These are phyloP conservation scores for Oryza glumipatula DNA, from an alignment of 176 grass and related monocot genomes.

Conservation along the genomic window DNA sequence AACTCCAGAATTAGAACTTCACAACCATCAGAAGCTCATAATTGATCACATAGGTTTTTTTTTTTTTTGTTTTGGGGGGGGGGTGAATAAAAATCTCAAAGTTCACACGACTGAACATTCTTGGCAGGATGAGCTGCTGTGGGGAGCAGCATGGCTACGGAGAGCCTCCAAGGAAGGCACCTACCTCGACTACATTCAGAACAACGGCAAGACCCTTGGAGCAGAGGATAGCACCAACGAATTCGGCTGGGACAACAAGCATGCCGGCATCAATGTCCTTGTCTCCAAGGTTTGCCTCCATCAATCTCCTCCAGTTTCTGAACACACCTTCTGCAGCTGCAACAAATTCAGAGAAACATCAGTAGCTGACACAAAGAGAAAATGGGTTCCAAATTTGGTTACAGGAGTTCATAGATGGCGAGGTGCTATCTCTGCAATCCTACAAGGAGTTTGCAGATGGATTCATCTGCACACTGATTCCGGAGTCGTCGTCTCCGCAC, in stretches of 20 bases:
- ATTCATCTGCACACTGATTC: conserved; percentile 93
- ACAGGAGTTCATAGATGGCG: conserved; percentile 91
- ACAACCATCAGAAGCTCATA: neutral
- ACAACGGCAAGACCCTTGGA: conserved; percentile 85
- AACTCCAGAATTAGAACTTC: neutral
- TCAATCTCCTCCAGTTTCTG: neutral
- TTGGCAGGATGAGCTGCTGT: conserved; percentile 88
- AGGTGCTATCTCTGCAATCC: conserved; percentile 64
- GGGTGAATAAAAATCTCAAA: neutral
- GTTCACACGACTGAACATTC: neutral
- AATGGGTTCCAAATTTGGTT: neutral
- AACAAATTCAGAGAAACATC: neutral
- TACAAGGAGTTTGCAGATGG: conserved; percentile 84
- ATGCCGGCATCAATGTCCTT: conserved; percentile 87
- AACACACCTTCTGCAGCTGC: neutral
- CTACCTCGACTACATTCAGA: conserved; percentile 86
- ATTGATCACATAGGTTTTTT: neutral
- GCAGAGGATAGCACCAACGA: conserved; percentile 88
- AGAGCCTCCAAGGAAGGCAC: conserved; percentile 72
- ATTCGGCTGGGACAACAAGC: conserved; percentile 99
- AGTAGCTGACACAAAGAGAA: neutral
- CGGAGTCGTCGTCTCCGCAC: conserved; percentile 80
- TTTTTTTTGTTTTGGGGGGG: neutral
- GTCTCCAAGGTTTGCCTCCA: conserved; percentile 71
- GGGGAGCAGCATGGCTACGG: conserved; percentile 89